Evolutionary conservation across 768 basidiomycete genomes (phyloP).

Genomic region (Hypholoma sublateritium): DNA sequence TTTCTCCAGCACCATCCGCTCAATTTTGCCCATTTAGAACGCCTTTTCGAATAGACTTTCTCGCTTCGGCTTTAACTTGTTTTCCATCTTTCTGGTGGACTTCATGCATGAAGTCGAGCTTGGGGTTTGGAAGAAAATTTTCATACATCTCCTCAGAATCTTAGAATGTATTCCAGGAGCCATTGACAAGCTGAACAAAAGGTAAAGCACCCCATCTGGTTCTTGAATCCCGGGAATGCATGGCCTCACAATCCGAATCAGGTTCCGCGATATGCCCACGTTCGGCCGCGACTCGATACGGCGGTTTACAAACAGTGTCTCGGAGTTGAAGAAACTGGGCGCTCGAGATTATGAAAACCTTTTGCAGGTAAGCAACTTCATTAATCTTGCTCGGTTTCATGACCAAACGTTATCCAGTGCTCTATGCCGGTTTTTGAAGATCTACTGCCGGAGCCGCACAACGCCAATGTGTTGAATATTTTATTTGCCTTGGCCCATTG

Average conservation of each 20-base stretch:
- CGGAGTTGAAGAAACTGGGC: constrained; percentile 33
- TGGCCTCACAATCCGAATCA: background rate
- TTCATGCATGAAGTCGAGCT: constrained; percentile 41
- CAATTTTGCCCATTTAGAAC: too few species aligned
- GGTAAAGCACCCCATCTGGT: background rate
- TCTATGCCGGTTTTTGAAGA: constrained; percentile 34
- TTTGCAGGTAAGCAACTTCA: constrained; percentile 30
- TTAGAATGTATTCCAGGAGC: constrained; percentile 16
- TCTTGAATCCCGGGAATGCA: background rate
- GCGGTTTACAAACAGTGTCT: constrained; percentile 30
- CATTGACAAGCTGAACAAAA: constrained; percentile 13
- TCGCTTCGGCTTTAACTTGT: constrained; percentile 24
- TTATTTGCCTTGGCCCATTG: constrained; percentile 30
- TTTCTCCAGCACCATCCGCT: too few species aligned
- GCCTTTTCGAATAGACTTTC: background rate
- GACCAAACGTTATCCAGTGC: constrained; percentile 21
- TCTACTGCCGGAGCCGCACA: constrained; percentile 29
- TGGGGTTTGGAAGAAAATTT: constrained; percentile 35
- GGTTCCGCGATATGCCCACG: constrained; percentile 26
- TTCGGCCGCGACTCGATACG: constrained; percentile 34
- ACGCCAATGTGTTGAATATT: constrained; percentile 24
- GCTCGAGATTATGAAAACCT: constrained; percentile 43
- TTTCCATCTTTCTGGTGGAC: constrained; percentile 30
- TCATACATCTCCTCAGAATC: constrained; percentile 34
- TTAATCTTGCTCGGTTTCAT: background rate